These are phyloP conservation scores for Colletotrichum sp. DNA, from an alignment of 2,329 filamentous ascomycete genomes.

Conservation along the genomic window DNA sequence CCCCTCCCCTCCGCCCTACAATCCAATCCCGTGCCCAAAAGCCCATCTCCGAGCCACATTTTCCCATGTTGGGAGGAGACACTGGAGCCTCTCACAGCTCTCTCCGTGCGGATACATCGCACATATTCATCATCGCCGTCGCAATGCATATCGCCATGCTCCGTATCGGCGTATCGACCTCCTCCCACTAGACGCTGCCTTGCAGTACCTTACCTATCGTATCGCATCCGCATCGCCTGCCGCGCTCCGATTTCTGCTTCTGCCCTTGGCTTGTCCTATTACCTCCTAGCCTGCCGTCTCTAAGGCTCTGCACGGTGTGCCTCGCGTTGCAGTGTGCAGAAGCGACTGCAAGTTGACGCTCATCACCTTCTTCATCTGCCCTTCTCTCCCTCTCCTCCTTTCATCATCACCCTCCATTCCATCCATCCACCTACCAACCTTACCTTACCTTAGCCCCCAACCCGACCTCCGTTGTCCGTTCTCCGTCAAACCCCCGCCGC, in stretches of 20 bases:
- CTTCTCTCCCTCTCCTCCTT: neutral
- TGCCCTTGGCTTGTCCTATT: neutral
- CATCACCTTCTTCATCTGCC: neutral
- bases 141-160: neutral
- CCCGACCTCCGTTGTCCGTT: neutral
- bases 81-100: neutral
- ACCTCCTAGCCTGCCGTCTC: neutral
- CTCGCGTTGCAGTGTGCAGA: neutral
- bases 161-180: neutral
- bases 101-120: neutral
- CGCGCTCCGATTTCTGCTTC: neutral
- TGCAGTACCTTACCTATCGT: neutral
- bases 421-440: neutral
- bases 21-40: neutral
- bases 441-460: neutral
- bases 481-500: neutral
- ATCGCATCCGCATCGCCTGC: neutral
- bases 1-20: neutral
- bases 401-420: neutral
- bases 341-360: neutral
- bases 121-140: neutral
- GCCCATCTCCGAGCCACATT: neutral
- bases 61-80: neutral
- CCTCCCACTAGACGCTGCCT: neutral
- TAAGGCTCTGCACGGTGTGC: neutral